phyloP scores from a whole-genome alignment of 148 eudicot species.

The Tetragonia tetragonoides region DNA sequence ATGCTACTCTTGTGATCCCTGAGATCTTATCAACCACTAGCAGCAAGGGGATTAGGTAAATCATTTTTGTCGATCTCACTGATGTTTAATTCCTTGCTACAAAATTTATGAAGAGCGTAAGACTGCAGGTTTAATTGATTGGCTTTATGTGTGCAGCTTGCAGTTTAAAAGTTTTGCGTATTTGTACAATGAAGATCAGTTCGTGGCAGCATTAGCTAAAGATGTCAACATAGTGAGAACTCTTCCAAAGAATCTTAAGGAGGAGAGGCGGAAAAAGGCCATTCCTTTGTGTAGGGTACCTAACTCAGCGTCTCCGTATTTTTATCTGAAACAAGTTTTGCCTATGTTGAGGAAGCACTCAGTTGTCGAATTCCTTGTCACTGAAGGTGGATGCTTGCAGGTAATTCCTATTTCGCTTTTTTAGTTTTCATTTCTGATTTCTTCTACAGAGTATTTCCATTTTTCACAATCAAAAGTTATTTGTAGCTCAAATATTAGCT shows the following conservation, averaged over 20 bases:
- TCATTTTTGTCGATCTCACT: background rate
- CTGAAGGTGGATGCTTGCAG: conserved; percentile 98
- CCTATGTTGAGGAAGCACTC: conserved; percentile 72
- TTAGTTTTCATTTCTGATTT: background rate
- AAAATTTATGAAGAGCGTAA: background rate
- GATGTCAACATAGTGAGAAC: conserved; percentile 74
- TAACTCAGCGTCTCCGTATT: conserved; percentile 58
- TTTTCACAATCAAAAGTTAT: background rate
- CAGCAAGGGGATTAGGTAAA: conserved; percentile 96
- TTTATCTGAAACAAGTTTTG: conserved; percentile 72
- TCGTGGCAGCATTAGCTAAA: conserved; percentile 66
- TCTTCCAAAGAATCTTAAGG: conserved; percentile 88
- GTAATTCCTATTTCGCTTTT: conserved; percentile 28
- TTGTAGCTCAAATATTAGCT: background rate
- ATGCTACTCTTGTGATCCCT: conserved; percentile 89
- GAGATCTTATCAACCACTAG: conserved; percentile 91
- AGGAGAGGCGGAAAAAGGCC: conserved; percentile 71
- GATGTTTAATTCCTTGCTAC: background rate
- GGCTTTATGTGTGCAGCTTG: conserved; percentile 47
- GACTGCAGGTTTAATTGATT: background rate
- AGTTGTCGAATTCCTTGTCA: conserved; percentile 67
- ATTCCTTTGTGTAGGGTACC: conserved; percentile 70
- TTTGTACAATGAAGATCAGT: conserved; percentile 85
- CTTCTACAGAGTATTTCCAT: no score
- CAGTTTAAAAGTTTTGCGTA: conserved; percentile 93